Evolutionary conservation across 2,329 filamentous ascomycete species (phyloP), one percentile per base, ranked within the genome.

Genomic region (Raffaelea albimanens): DNA sequence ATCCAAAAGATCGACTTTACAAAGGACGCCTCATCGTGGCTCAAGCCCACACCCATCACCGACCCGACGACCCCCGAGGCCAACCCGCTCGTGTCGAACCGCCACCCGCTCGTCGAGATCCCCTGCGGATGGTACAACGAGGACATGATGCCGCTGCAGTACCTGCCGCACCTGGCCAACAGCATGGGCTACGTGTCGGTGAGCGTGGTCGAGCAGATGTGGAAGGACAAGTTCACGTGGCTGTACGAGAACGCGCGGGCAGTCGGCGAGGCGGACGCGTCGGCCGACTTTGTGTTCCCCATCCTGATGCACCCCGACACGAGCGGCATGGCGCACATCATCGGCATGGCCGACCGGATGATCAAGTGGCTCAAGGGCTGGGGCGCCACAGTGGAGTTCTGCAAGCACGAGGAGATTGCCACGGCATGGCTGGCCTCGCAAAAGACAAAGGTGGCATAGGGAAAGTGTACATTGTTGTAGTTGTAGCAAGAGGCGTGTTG

Each of bases 281-380:
- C 59, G 50, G 44, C 57, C 57, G 73, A 50, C 22, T 87, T 87
- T 52, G 75, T 87, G 43, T 87, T 87, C 55, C 83, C 85, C 0
- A 83, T 88, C 61, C 87, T 83, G 0, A 82, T 87, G 29, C 84
- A 88, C 60, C 84, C 84, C 0, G 83, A 88, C 52, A 57, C 73
- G 3, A 76, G 70, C 56, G 76, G 76, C 0, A 76, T 79, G 72
- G 73, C 76, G 42, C 77, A 80, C 65, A 68, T 81, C 1, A 72
- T 79, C 55, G 75, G 75, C 0, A 59, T 67, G 50, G 61, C 61
- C 4, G 64, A 70, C 10, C 66, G 75, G 34, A 67, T 76, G 49
- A 58, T 80, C 50, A 55, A 47, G 21, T 79, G 74, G 72, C 48
- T 79, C 51, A 62, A 69, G 58, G 62, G 58, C 11, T 72, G 64